Conservation (phyloP, 192 early-diverging fungal genomes). For the Coemansia sp. region DNA sequence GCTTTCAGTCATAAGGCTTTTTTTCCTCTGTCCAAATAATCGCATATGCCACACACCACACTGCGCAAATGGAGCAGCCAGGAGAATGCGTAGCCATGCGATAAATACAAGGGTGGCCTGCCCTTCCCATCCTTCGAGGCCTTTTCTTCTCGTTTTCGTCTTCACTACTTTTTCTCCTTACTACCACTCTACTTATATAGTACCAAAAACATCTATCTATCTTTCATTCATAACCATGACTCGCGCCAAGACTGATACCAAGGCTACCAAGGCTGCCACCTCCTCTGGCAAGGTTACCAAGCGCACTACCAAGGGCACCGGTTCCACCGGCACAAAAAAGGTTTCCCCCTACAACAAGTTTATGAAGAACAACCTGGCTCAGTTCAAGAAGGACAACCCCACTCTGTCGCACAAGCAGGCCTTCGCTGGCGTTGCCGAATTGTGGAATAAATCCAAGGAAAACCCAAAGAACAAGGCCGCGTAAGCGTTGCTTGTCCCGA, state of each 20-base stretch:
- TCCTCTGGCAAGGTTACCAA: slow-evolving; percentile 43
- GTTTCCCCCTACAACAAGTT: slow-evolving; percentile 66
- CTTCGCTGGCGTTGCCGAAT: slow-evolving; percentile 62
- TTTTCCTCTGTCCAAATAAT: too few species aligned
- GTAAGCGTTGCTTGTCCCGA: not conserved
- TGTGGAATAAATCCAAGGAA: slow-evolving; percentile 60
- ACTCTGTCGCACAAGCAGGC: slow-evolving; percentile 63
- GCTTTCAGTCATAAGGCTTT: too few species aligned
- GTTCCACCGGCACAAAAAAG: slow-evolving; percentile 41
- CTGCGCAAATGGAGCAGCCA: too few species aligned
- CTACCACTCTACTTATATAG: not conserved
- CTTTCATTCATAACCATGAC: slow-evolving; percentile 14
- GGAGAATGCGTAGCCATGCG: too few species aligned
- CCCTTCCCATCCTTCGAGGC: not conserved
- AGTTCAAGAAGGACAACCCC: slow-evolving; percentile 63
- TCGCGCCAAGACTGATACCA: slow-evolving; percentile 25
- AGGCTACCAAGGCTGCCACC: too few species aligned
- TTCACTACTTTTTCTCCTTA: not conserved
- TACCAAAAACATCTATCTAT: slow-evolving; percentile 3
- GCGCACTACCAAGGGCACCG: slow-evolving; percentile 25
- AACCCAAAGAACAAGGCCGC: slow-evolving; percentile 61
- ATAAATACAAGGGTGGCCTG: not conserved
- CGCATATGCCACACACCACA: too few species aligned
- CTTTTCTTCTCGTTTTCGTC: not conserved
- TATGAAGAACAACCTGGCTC: slow-evolving; percentile 69